Base-by-base conservation (phyloP, 495 filamentous ascomycete species). In the Talaromyces nanjingensis region DNA sequence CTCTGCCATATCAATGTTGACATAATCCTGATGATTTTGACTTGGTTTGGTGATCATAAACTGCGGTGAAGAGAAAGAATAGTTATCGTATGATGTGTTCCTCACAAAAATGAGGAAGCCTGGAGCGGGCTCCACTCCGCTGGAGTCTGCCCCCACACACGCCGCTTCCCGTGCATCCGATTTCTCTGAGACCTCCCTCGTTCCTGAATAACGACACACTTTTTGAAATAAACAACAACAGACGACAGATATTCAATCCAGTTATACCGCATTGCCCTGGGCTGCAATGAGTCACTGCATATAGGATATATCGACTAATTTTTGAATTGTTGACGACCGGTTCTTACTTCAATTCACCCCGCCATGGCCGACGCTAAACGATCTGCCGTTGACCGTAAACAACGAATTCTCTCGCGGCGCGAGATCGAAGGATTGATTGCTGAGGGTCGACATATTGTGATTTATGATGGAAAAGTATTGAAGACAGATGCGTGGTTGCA, bases 351-450 rank as follows among this genome's bases (percentile, higher is more conserved):
- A 16, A 9, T 14, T 22, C 22, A 14, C 53, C 56, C 56, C 56
- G 29, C 56, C 56, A 59, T 59, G 56, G 56, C 31, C 31, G n/a
- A 59, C 29, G 16, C 18, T 20, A 25, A 59, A 37, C 25, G 29
- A 24, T 47, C 57, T 64, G 65, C 69, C 60, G 63, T 68, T 57
- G 68, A 74, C 68, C 74, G 73, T 25, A 82, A 79, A 71, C 77
- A 84, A 69, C 74, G 74, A 6, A 64, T 88, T 12, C 73, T 89
- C 65, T 85, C 86, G 42, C 85, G 92, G 59, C 83, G 89, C 49
- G 85, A 96, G 69, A 85, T 98, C 64, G 94, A 98, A 74, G 87
- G 83, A 4, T 74, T 94, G 67, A 96, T 98, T 72, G 90, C 94
- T 5, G 87, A 92, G 55, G 94, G 92, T n/a, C 83, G 86, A 60